Percentiles rank a stretch among this genome's conserved stretches.
phyloP scores from a whole-genome alignment of 2,329 filamentous ascomycete genomes.

The Trematosphaeria pertusa region DNA sequence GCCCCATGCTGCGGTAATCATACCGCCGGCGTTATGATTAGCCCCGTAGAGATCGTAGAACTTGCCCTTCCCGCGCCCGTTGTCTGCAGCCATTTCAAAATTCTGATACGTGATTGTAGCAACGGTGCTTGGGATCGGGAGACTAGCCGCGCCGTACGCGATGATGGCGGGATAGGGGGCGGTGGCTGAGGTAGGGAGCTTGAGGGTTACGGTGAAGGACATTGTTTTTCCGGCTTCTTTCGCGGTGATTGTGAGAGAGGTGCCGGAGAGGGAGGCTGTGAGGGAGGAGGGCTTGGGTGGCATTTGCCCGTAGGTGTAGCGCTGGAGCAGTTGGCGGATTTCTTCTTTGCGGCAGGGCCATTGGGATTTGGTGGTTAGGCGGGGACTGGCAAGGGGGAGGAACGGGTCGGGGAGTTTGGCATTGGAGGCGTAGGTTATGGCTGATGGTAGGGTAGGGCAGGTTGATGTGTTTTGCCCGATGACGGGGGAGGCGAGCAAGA shows the following conservation, averaged over 20 bases:
- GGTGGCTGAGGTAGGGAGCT: constrained; percentile 35
- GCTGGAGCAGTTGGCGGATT: constrained; percentile 25
- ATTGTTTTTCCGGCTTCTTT: constrained; percentile 19
- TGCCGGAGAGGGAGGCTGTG: constrained; percentile 19
- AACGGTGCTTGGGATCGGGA: constrained; percentile 57
- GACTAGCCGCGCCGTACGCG: constrained; percentile 57
- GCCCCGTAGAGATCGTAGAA: constrained; percentile 65
- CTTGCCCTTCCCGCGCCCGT: constrained; percentile 57
- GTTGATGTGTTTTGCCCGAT: neutral
- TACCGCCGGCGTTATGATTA: constrained; percentile 58
- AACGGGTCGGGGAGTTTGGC: constrained; percentile 25
- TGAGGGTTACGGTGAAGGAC: constrained; percentile 28
- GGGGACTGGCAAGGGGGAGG: constrained; percentile 13
- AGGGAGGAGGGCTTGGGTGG: constrained; percentile 25
- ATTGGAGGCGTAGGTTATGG: constrained; percentile 4
- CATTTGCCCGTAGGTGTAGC: constrained; percentile 21
- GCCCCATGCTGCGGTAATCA: constrained; percentile 67
- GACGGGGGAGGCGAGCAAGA: no score
- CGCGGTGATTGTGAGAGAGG: constrained; percentile 24
- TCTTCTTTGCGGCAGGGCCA: constrained; percentile 31
- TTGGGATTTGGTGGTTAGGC: constrained; percentile 17
- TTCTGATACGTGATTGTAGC: constrained; percentile 64
- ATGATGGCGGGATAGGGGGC: constrained; percentile 60
- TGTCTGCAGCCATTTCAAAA: constrained; percentile 60
- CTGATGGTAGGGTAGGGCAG: neutral